Evolutionary conservation across 352 stramenopile species (phyloP), one percentile per base, ranked within the genome.

Genomic region (Pythium phragmitis): DNA sequence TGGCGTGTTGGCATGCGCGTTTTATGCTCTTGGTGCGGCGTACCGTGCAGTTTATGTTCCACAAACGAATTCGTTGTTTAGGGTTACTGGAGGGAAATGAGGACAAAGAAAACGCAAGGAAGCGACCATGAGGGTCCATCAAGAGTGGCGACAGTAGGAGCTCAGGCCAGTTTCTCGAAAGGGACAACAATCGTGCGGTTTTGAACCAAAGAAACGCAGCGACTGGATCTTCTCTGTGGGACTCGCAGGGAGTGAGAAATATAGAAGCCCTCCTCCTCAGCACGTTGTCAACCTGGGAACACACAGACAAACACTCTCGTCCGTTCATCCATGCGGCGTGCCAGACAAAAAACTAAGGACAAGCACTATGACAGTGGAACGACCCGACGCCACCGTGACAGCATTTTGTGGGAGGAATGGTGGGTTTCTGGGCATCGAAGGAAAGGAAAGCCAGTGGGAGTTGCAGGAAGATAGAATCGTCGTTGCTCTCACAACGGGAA

Each of bases 71-170:
- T 37, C 43, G 19, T 36, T 46, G 57, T 0, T 52, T 51, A 47
- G 57, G 57, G 47, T 57, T 55, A 51, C 30, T 42, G 21, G 30
- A 45, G 48, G 47, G 23, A 65, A 65, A 45, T 33, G 45, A 13
- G 57, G 26, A 11, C 45, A 52, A 56, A 56, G 45, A 50, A 30
- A 50, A 50, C 5, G 23, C 49, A 36, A 2, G 28, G 49, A 56
- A 56, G 33, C 49, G 8, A 46, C 7, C 39, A 19, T n/a, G 39
- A 39, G 47, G 47, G 23, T 54, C 28, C 47, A 54, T 39, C 28
- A 16, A 30, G 39, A 41, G 49, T 57, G 33, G 34, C 51, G 51
- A 57, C 51, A 57, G 51, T 57, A 19, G 34, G n/a, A 46, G n/a
- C 11, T 17, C 43, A n/a, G 51, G n/a, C 43, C 51, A 21, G 34